Conservation (phyloP, 306 rosid genomes). For the Prunus dulcis region DNA sequence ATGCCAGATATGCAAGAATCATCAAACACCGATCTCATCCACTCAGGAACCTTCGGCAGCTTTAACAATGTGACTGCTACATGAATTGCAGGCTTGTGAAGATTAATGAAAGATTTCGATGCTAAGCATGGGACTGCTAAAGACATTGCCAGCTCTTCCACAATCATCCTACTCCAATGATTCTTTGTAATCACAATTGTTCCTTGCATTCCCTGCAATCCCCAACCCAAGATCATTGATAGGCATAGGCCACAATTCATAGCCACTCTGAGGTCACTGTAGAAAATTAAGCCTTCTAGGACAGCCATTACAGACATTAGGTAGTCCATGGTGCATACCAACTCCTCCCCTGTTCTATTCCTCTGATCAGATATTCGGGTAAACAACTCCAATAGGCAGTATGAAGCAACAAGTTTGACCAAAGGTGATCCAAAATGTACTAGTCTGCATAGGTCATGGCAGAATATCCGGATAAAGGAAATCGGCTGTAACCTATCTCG, state of each 20-base stretch:
- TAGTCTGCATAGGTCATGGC: constrained; percentile 84
- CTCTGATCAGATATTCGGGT: constrained; percentile 59
- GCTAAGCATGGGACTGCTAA: constrained; percentile 42
- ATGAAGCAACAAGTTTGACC: constrained; percentile 44
- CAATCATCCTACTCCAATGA: constrained; percentile 73
- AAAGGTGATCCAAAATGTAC: constrained; percentile 73
- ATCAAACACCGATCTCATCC: constrained; percentile 70
- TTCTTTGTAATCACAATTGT: constrained; percentile 35
- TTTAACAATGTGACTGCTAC: constrained; percentile 59
- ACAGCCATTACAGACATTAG: constrained; percentile 61
- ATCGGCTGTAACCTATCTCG: constrained; percentile 39
- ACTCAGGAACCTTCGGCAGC: constrained; percentile 48
- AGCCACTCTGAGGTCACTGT: constrained; percentile 66
- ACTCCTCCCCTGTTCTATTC: constrained; percentile 45
- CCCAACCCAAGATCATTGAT: constrained; percentile 62
- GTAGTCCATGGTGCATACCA: constrained; percentile 41
- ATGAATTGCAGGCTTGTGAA: constrained; percentile 57
- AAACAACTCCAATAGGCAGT: constrained; percentile 67
- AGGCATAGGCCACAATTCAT: constrained; percentile 68
- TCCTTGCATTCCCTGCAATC: constrained; percentile 35
- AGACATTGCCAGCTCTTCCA: constrained; percentile 73
- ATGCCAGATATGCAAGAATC: constrained; percentile 67
- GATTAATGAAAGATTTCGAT: constrained; percentile 29
- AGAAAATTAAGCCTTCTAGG: constrained; percentile 70
- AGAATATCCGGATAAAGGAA: constrained; percentile 55